A percentile compares a stretch with the other conserved stretches of the same genome.
Conservation (phyloP, 305 asterid species). For the Ruellia speciosa region DNA sequence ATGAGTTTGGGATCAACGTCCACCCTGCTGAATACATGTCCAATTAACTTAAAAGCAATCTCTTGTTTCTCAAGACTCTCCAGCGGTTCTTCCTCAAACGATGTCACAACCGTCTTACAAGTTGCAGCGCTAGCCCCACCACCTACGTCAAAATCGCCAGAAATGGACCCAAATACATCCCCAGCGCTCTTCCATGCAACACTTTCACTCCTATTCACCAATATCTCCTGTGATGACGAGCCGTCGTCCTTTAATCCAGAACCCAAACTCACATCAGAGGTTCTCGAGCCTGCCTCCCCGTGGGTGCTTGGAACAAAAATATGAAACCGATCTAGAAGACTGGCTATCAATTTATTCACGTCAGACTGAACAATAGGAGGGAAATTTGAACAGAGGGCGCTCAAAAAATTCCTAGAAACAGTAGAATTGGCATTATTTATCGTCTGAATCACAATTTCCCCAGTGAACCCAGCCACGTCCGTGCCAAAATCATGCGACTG, state of each 20-base stretch:
- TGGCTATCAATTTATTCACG: conserved; percentile 54
- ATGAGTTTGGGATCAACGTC: conserved; percentile 51
- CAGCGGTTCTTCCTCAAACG: conserved; percentile 64
- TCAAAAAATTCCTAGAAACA: conserved; percentile 49
- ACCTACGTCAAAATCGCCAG: too few relatives aligned
- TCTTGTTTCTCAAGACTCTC: conserved; percentile 82
- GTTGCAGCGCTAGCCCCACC: conserved; percentile 27
- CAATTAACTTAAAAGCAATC: conserved; percentile 64
- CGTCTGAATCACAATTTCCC: conserved; percentile 59
- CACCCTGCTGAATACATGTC: conserved; percentile 51
- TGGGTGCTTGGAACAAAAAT: conserved; percentile 46
- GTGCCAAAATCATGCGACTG: conserved; percentile 50
- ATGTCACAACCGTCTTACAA: conserved; percentile 36
- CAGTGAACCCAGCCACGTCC: conserved; percentile 71
- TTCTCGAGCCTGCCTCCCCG: conserved; percentile 33
- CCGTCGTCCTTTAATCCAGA: too few relatives aligned
- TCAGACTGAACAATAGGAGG: conserved; percentile 69
- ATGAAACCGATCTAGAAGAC: conserved; percentile 65
- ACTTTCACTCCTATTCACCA: conserved; percentile 42
- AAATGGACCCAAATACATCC: too few relatives aligned
- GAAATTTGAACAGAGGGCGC: conserved; percentile 54
- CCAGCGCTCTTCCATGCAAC: conserved; percentile 59
- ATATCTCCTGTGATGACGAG: conserved; percentile 31
- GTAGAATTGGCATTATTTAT: conserved; percentile 35
- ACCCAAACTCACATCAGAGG: conserved; percentile 25